Conservation (phyloP, 2,329 filamentous ascomycete species). For the Sporothrix phasma region DNA sequence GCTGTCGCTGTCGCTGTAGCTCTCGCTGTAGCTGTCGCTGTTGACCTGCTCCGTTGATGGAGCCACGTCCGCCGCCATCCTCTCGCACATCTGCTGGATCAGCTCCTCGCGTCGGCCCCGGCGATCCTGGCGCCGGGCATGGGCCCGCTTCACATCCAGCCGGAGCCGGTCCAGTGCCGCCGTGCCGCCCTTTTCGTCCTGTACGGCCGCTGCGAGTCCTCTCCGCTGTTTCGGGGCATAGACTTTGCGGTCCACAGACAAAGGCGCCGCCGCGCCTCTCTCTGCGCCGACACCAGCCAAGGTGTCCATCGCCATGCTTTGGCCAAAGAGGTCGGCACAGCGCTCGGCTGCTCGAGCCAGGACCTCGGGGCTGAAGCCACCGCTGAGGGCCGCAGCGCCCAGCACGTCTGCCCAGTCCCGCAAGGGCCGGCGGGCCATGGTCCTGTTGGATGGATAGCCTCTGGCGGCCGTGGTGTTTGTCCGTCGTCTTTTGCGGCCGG, state of each 20-base stretch:
- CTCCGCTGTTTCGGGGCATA: background rate
- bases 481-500: background rate
- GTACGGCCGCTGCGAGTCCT: background rate
- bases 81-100: background rate
- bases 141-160: background rate
- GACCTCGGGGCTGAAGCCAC: constrained; percentile 55
- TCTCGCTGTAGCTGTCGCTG: background rate
- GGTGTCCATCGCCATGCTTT: constrained; percentile 56
- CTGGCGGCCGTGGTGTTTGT: background rate
- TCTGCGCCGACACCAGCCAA: constrained; percentile 27
- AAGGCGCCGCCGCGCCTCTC: no score
- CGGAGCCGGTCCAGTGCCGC: background rate
- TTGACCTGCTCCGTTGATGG: no score
- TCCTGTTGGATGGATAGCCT: background rate
- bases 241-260: background rate
- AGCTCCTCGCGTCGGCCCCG: background rate
- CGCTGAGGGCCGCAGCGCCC: constrained; percentile 63
- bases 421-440: constrained; percentile 30
- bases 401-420: constrained; percentile 82
- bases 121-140: background rate
- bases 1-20: background rate
- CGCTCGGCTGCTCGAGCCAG: constrained; percentile 61
- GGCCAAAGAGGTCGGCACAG: constrained; percentile 65
- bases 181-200: background rate
- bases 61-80: background rate